Percentiles rank a stretch among this genome's conserved stretches.
Conservation (phyloP, 768 basidiomycete species). For the Dioszegia aurantiaca region DNA sequence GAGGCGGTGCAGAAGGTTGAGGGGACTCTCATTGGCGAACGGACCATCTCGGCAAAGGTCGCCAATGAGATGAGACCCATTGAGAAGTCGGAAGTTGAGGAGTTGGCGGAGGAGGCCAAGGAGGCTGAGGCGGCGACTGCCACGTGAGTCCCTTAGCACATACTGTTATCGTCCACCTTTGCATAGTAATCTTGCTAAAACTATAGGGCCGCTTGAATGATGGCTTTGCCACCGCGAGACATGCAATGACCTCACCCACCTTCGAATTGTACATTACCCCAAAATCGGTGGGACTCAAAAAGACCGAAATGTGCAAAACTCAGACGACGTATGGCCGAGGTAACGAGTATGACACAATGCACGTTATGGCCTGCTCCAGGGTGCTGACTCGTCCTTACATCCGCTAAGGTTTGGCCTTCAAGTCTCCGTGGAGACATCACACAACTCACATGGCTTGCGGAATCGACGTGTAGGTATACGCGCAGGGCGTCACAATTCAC, state of each 20-base stretch:
- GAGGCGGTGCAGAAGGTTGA: slow-evolving; percentile 84
- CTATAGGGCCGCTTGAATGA: slow-evolving; percentile 2
- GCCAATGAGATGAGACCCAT: slow-evolving; percentile 72
- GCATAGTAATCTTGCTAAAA: background rate
- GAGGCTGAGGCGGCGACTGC: slow-evolving; percentile 5
- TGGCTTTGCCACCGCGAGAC: too few relatives aligned
- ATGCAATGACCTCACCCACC: background rate
- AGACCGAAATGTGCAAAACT: background rate
- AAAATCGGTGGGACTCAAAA: background rate
- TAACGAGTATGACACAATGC: background rate
- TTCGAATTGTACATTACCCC: background rate
- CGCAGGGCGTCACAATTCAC: too few relatives aligned
- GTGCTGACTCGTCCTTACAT: too few relatives aligned
- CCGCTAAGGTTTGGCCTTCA: too few relatives aligned
- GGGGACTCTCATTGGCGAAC: slow-evolving; percentile 81
- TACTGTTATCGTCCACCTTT: too few relatives aligned
- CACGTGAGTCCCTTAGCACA: too few relatives aligned
- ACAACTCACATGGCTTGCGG: too few relatives aligned
- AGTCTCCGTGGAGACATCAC: too few relatives aligned
- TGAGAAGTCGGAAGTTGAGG: slow-evolving; percentile 35
- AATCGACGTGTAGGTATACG: too few relatives aligned
- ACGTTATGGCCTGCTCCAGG: background rate
- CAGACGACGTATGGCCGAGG: background rate
- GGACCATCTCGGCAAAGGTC: slow-evolving; percentile 87
- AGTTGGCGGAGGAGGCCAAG: background rate